A percentile compares a stretch with the other conserved stretches of the same genome.
Evolutionary conservation across 2,329 filamentous ascomycete genomes (phyloP).

Genomic region (Sporothrix inflata): DNA sequence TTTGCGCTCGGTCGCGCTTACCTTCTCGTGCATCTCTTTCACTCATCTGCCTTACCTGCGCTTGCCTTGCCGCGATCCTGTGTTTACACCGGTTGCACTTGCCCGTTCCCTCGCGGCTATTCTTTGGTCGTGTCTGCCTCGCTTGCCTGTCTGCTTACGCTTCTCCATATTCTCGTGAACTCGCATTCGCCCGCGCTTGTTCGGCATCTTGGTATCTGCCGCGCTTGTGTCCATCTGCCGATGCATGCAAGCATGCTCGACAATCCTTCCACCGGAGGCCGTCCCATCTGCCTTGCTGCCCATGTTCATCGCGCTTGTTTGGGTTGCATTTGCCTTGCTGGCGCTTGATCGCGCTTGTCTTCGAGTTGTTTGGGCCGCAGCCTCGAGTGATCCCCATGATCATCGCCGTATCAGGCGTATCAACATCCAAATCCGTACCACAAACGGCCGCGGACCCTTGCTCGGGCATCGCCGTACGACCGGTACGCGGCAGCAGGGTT

Average conservation of each 20-base stretch:
- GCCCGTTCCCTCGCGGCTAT: not conserved
- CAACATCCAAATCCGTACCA: not conserved
- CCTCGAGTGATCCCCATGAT: not conserved
- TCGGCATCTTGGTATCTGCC: not conserved
- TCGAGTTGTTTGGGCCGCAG: not conserved
- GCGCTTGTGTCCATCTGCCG: slow-evolving; percentile 8
- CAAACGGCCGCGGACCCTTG: not conserved
- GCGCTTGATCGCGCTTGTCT: slow-evolving; percentile 20
- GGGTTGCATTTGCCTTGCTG: slow-evolving; percentile 3
- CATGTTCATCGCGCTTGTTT: slow-evolving; percentile 4
- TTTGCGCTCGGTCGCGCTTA: not conserved
- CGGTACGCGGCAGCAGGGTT: not conserved
- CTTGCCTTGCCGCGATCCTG: slow-evolving; percentile 4
- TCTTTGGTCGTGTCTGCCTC: slow-evolving; percentile 2
- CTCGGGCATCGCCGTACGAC: slow-evolving; percentile 15
- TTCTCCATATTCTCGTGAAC: not conserved
- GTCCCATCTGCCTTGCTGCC: not conserved
- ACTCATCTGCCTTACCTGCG: slow-evolving; percentile 10
- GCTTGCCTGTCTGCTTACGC: not conserved
- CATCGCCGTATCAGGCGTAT: not conserved
- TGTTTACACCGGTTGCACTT: slow-evolving; percentile 2
- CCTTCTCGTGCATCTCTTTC: not conserved
- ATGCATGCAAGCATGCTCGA: not conserved
- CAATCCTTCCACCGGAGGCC: not conserved
- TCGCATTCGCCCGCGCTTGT: not conserved